Percentiles rank a stretch among this genome's conserved stretches.
Conservation (phyloP, 495 filamentous ascomycete genomes). For the Hyaloscypha finlandica region DNA sequence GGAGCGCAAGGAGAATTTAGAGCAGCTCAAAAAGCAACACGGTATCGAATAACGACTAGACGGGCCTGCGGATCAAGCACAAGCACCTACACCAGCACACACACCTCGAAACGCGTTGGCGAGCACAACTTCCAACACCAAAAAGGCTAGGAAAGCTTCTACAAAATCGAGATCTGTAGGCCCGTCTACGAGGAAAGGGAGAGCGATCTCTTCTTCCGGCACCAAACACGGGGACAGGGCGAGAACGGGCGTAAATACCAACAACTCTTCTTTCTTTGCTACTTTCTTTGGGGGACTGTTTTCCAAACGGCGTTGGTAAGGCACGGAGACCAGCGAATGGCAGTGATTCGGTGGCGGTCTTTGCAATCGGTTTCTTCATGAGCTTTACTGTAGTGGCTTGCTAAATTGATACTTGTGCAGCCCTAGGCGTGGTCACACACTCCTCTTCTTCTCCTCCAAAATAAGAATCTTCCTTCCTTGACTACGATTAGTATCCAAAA, state of each 20-base stretch:
- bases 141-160: background rate
- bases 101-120: slow-evolving; percentile 17
- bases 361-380: background rate
- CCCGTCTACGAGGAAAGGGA: slow-evolving; percentile 28
- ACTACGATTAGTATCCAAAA: background rate
- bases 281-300: slow-evolving; percentile 21
- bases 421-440: background rate
- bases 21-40: slow-evolving; percentile 95
- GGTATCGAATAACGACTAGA: slow-evolving; percentile 92
- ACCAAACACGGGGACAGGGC: slow-evolving; percentile 12
- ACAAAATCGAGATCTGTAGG: slow-evolving; percentile 24
- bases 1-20: slow-evolving; percentile 93
- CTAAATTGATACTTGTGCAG: background rate
- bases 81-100: background rate
- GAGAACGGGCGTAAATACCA: slow-evolving; percentile 15
- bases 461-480: background rate
- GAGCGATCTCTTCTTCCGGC: background rate
- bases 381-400: background rate
- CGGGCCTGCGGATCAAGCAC: slow-evolving; percentile 51
- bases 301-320: slow-evolving; percentile 10
- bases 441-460: background rate
- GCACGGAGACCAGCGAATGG: background rate
- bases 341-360: slow-evolving; percentile 10
- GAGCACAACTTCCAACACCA: background rate
- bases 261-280: slow-evolving; percentile 22